These are phyloP conservation scores for Lycium barbarum DNA, from an alignment of 257 asterid genomes.

Conservation along the genomic window DNA sequence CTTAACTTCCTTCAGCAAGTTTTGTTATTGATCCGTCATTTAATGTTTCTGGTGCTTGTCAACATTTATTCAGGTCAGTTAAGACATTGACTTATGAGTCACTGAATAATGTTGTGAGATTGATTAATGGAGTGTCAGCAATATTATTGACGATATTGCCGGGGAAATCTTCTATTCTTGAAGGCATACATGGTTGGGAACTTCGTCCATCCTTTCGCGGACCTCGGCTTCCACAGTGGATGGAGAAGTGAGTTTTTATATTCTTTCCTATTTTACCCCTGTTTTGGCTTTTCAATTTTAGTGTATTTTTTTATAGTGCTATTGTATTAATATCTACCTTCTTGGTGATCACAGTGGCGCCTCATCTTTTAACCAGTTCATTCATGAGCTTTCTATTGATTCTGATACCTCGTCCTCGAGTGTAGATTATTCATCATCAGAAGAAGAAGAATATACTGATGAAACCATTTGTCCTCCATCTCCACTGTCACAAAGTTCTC, in stretches of 20 bases:
- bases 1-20: not conserved
- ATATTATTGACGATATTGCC: constrained; percentile 83
- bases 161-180: constrained; percentile 90
- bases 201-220: constrained; percentile 96
- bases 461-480: constrained; percentile 64
- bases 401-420: constrained; percentile 81
- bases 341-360: constrained; percentile 73
- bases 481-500: constrained; percentile 83
- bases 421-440: constrained; percentile 73
- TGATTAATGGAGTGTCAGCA: constrained; percentile 94
- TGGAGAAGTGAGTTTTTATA: constrained; percentile 79
- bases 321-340: constrained; percentile 33
- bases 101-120: constrained; percentile 83
- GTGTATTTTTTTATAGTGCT: not conserved
- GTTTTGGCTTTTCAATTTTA: not conserved
- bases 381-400: constrained; percentile 84
- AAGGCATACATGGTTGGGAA: constrained; percentile 99
- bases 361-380: constrained; percentile 92
- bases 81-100: constrained; percentile 92
- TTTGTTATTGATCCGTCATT: constrained; percentile 4
- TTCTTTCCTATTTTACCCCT: constrained; percentile 17
- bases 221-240: constrained; percentile 98
- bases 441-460: constrained; percentile 60
- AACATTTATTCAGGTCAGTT: constrained; percentile 69
- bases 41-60: not conserved